Evolutionary conservation across 352 stramenopile genomes (phyloP), one percentile per base, ranked within the genome.

Genomic region (Globisporangium ultimum): DNA sequence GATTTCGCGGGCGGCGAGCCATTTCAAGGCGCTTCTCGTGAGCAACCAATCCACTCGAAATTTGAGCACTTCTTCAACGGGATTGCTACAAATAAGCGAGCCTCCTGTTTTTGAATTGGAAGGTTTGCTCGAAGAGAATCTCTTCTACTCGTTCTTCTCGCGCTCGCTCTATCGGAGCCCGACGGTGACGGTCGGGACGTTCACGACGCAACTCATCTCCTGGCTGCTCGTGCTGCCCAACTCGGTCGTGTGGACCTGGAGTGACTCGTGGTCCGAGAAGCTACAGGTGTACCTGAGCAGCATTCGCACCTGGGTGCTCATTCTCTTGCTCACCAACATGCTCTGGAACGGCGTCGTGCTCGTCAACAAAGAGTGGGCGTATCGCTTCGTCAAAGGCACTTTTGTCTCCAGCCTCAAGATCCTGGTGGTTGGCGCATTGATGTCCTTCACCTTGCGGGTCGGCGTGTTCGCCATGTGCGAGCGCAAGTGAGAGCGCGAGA

Each of bases 161-260:
- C 70, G 58, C n/a, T 77, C 71, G 11, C 63, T 88, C 10, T 71
- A 72, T 38, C 74, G 74, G 46, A 84, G 68, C 52, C 38, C 64
- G 1, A 62, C 68, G 11, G 59, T 77, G 0, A 58, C 68, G 12
- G 36, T 72, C 2, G 53, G 80, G 20, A 72, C 55, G 1, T 1
- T 68, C 50, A 18, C 65, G 8, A 64, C 66, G 3, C 64, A 68
- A 18, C 48, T 78, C 22, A 43, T 88, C 41, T 79, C 70, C 24
- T 88, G 78, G 78, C 41, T 88, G 18, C 54, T 88, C 46, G 53
- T 84, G 14, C 59, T 84, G 2, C 73, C 73, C 12, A 78, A 74
- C 57, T 61, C 78, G 15, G 63, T 76, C 34, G 68, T 81, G 24
- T 84, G 71, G 59, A 66, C 62, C 12, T 74, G 71, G 45, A 68